Evolutionary conservation across 108 stramenopile genomes (phyloP), one percentile per base, ranked within the genome.

Genomic region (Nannochloropsis salina): DNA sequence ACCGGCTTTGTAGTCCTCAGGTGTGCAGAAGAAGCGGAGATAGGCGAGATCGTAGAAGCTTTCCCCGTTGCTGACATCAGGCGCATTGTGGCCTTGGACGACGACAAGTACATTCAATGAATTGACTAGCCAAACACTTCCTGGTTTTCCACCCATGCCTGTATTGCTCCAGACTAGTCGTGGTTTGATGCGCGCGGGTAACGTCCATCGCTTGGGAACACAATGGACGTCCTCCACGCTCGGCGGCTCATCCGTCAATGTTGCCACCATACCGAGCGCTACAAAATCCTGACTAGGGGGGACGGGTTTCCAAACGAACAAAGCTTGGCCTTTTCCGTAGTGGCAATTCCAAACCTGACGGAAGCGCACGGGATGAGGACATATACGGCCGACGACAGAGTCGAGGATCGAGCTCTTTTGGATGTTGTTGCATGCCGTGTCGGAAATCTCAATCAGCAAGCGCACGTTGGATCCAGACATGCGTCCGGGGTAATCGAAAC

Each of bases 291-390:
- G 95, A 81, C 95, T 94, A 4, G 98, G 98, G 42, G 98, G 96
- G 5, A 97, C 94, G 8, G 98, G 95, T 86, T 97, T 95, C 98
- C 98, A 98, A 5, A 94, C 94, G 88, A 95, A 97, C 83, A 98
- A 94, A 22, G 94, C 95, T 61, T 90, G 88, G 22, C 88, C 80
- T 10, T 93, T 93, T 42, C 96, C 96, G 83, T 94, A 94, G 42
- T 95, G 95, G 12, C 95, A 89, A 86, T 95, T 95, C 98, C 98
- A 99, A 40, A 96, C 96, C 74, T 97, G 92, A 12, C 96, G 93
- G 91, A 95, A 99, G 18, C 95, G 93, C 43, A 95, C 95, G 61
- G 98, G 97, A 82, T 95, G 93, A 1, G 98, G 98, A 89, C 96
- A 93, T 87, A 94, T 95, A 31, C 93, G 86, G 84, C 95, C 95